These are phyloP conservation scores for Choiromyces venosus DNA, from an alignment of 495 filamentous ascomycete genomes.

Conservation along the genomic window DNA sequence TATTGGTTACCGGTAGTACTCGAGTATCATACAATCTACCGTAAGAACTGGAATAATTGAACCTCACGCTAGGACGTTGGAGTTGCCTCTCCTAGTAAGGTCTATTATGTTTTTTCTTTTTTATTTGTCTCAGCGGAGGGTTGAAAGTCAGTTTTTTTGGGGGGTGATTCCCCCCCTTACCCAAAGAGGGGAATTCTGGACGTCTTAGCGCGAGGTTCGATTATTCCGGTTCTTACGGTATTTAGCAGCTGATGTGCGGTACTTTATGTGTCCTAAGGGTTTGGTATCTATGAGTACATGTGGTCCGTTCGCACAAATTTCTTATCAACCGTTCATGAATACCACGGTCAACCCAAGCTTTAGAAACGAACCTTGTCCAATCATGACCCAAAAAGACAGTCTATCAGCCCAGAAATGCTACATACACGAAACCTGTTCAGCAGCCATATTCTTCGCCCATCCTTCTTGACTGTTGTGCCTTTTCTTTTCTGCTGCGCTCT, in stretches of 20 bases:
- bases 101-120: too few relatives aligned
- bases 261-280: background rate
- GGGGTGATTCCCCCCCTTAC: too few relatives aligned
- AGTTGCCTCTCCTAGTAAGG: too few relatives aligned
- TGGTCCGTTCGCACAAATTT: background rate
- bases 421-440: background rate
- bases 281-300: background rate
- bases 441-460: background rate
- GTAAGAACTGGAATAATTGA: too few relatives aligned
- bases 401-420: background rate
- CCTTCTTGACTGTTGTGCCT: background rate
- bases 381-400: background rate
- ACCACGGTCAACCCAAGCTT: background rate
- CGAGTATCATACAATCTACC: too few relatives aligned
- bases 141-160: too few relatives aligned
- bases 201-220: too few relatives aligned
- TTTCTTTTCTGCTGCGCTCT: background rate
- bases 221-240: background rate
- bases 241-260: background rate
- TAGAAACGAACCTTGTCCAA: too few relatives aligned
- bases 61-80: too few relatives aligned
- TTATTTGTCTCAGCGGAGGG: too few relatives aligned
- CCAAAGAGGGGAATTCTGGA: too few relatives aligned
- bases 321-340: background rate
- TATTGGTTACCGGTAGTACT: too few relatives aligned